phyloP scores from a whole-genome alignment of 2,329 filamentous ascomycete genomes.

The Aspergillus versicolor region DNA sequence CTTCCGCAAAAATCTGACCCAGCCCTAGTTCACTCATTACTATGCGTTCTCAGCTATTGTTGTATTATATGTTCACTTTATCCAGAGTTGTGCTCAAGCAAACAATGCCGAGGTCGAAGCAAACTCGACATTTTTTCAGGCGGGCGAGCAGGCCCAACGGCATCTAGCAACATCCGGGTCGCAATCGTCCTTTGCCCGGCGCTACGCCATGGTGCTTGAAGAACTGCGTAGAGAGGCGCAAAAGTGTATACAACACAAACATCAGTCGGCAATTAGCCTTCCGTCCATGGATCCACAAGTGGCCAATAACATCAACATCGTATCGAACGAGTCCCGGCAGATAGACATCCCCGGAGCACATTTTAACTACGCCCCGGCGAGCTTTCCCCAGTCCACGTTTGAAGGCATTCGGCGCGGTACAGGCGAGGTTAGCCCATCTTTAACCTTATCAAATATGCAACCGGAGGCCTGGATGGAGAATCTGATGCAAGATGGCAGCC shows the following conservation, averaged over 20 bases:
- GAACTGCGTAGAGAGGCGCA: constrained; percentile 32
- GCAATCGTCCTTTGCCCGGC: constrained; percentile 39
- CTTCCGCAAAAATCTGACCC: background rate
- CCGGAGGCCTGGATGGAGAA: constrained; percentile 9
- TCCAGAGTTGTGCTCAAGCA: constrained; percentile 34
- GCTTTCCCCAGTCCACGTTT: background rate
- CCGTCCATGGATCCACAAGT: constrained; percentile 9
- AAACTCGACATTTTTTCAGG: constrained; percentile 29
- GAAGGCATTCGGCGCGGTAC: no score
- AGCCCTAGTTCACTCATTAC: constrained; percentile 36
- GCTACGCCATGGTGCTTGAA: constrained; percentile 46
- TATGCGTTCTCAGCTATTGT: constrained; percentile 48
- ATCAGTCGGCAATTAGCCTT: background rate
- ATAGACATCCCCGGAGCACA: background rate
- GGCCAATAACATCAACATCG: background rate
- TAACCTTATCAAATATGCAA: background rate
- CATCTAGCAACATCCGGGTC: constrained; percentile 41
- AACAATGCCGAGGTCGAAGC: constrained; percentile 19
- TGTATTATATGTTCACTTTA: constrained; percentile 47
- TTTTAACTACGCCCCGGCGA: background rate
- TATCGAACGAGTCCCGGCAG: background rate
- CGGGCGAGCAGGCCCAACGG: constrained; percentile 42
- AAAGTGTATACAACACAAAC: constrained; percentile 5
- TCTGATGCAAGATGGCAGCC: constrained; percentile 16
- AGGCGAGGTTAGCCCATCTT: background rate